phyloP scores from a whole-genome alignment of 2,329 filamentous ascomycete species.

The Orbilia ellipsospora region DNA sequence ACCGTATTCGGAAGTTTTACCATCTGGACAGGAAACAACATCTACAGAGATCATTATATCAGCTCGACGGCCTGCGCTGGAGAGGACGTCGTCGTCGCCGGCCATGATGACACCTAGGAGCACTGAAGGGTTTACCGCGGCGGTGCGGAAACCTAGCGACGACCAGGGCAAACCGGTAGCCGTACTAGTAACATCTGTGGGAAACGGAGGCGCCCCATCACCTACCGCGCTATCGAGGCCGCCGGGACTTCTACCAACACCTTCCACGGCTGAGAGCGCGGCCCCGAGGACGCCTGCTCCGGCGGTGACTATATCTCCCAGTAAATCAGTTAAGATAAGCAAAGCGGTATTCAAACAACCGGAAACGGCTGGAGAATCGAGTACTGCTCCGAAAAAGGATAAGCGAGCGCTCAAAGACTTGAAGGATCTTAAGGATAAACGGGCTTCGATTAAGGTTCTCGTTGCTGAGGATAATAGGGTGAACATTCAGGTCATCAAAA shows the following conservation, averaged over 20 bases:
- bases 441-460: constrained; percentile 69
- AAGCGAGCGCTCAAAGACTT: constrained; percentile 37
- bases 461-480: constrained; percentile 83
- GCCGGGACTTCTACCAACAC: background rate
- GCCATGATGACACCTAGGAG: constrained; percentile 49
- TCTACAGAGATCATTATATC: constrained; percentile 18
- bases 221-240: background rate
- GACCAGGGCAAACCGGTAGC: constrained; percentile 23
- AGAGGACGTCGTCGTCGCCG: constrained; percentile 48
- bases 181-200: background rate
- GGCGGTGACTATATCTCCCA: constrained; percentile 21
- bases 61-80: constrained; percentile 31
- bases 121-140: constrained; percentile 16
- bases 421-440: constrained; percentile 42
- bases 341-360: constrained; percentile 18
- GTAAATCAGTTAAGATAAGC: constrained; percentile 41
- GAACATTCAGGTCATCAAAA: constrained; percentile 72
- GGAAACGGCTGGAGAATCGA: constrained; percentile 27
- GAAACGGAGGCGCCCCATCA: background rate
- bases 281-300: constrained; percentile 2
- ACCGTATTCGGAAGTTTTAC: constrained; percentile 28
- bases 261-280: background rate
- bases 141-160: constrained; percentile 31
- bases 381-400: constrained; percentile 37
- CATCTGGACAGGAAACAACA: background rate